Conservation (phyloP, 805 yeast genomes). For the Kodamaea restingae region DNA sequence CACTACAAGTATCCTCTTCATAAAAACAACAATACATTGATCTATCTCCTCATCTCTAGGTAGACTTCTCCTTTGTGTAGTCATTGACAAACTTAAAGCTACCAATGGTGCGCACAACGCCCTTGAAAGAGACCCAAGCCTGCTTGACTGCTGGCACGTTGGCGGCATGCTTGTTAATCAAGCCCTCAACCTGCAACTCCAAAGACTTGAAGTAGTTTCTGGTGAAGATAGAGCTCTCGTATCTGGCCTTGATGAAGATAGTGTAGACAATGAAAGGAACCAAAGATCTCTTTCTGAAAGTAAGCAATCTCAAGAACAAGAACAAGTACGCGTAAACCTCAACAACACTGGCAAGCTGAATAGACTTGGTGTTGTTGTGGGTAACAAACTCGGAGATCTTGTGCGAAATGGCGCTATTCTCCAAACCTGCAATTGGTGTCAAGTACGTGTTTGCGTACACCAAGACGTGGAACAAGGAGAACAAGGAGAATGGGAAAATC, state of each 20-base stretch:
- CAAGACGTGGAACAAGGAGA: slow-evolving; percentile 77
- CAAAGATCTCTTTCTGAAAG: slow-evolving; percentile 64
- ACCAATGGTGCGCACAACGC: slow-evolving; percentile 28
- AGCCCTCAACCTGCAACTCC: slow-evolving; percentile 50
- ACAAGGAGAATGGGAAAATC: slow-evolving; percentile 68
- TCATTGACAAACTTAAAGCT: slow-evolving; percentile 30
- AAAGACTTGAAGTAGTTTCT: slow-evolving; percentile 62
- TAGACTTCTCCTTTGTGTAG: slow-evolving; percentile 31
- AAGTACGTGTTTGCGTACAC: slow-evolving; percentile 63
- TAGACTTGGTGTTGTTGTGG: slow-evolving; percentile 33
- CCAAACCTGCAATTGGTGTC: slow-evolving; percentile 55
- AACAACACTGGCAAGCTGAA: slow-evolving; percentile 36
- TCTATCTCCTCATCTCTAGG: neutral
- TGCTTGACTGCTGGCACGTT: slow-evolving; percentile 31
- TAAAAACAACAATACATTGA: no score
- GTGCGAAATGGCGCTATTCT: slow-evolving; percentile 28
- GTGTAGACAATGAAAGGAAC: slow-evolving; percentile 50
- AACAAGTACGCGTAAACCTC: slow-evolving; percentile 43
- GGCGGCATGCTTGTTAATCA: slow-evolving; percentile 21
- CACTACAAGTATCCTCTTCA: no score
- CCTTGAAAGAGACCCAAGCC: slow-evolving; percentile 35
- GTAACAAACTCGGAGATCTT: slow-evolving; percentile 37
- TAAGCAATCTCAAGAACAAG: slow-evolving; percentile 47
- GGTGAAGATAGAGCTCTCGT: slow-evolving; percentile 69
- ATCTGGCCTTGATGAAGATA: slow-evolving; percentile 70